Evolutionary conservation across 345 rosid genomes (phyloP).

Genomic region (Populus tremula): DNA sequence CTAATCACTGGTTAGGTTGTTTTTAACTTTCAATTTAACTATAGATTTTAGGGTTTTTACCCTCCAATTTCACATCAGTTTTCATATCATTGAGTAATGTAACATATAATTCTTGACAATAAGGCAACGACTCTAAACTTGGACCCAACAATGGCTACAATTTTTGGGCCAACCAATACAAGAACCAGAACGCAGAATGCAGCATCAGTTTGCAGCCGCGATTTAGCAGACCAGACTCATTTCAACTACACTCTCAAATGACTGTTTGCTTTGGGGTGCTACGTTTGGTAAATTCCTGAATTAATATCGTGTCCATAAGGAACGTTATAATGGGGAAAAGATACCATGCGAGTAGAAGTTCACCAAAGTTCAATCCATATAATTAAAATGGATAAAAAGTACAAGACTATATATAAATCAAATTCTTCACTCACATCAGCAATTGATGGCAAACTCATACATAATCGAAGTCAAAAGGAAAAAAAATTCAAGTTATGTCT

Average conservation of each 20-base stretch:
- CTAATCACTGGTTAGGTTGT: no score
- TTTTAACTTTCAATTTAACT: no score
- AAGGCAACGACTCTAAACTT: not conserved
- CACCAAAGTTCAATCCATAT: not conserved
- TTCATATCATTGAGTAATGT: not conserved
- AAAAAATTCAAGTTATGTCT: not conserved
- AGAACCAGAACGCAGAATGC: not conserved
- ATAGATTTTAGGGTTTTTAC: no score
- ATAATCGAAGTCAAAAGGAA: not conserved
- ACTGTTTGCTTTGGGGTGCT: not conserved
- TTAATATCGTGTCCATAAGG: not conserved
- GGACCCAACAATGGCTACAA: not conserved
- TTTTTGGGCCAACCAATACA: no score
- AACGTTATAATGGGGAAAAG: not conserved
- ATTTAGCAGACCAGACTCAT: not conserved
- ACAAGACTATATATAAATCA: not conserved
- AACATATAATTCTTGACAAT: not conserved
- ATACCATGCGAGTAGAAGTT: not conserved
- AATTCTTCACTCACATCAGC: not conserved
- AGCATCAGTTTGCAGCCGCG: not conserved
- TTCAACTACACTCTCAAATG: no score
- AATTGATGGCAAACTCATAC: conserved; percentile 11
- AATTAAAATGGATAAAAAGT: not conserved
- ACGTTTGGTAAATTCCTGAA: not conserved
- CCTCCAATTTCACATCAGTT: no score